A percentile compares a stretch with the other conserved stretches of the same genome.
Evolutionary conservation across 1,284 basidiomycete species (phyloP).

Genomic region (Ceratobasidium sp.): DNA sequence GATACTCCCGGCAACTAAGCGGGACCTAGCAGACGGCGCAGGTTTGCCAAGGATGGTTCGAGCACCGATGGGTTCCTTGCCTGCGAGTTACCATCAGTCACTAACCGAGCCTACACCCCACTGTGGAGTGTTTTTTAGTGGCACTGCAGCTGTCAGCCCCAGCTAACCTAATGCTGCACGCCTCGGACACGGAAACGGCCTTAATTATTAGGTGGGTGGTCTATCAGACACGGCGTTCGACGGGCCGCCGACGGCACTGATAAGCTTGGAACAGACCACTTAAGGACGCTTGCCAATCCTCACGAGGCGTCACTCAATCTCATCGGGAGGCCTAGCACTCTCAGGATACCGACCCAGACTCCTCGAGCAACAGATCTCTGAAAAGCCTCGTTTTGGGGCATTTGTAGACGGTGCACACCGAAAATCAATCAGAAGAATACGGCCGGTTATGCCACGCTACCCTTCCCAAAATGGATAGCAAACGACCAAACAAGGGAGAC

Average conservation of each 20-base stretch:
- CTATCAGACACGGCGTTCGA: constrained; percentile 30
- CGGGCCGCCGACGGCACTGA: constrained; percentile 26
- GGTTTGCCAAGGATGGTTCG: constrained; percentile 21
- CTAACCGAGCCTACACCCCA: constrained; percentile 25
- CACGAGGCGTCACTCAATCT: neutral
- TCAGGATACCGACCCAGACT: constrained; percentile 31
- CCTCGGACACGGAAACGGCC: neutral
- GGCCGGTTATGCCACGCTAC: constrained; percentile 23
- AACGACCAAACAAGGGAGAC: neutral
- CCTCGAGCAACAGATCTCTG: constrained; percentile 27
- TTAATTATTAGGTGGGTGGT: constrained; percentile 4
- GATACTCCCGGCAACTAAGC: constrained; percentile 32
- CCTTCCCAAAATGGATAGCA: constrained; percentile 3
- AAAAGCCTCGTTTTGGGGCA: constrained; percentile 38
- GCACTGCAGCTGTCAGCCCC: constrained; percentile 2
- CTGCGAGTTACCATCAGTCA: constrained; percentile 26
- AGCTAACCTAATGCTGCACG: neutral
- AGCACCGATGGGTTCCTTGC: constrained; percentile 25
- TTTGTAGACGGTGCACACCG: too few species aligned
- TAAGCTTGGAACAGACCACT: neutral
- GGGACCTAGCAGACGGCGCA: constrained; percentile 14
- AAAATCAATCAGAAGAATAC: constrained; percentile 1
- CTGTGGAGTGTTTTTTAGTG: constrained; percentile 23
- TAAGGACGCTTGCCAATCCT: neutral
- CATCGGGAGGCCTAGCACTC: constrained; percentile 30